Conservation (phyloP, 768 basidiomycete species). For the Russula abietina region DNA sequence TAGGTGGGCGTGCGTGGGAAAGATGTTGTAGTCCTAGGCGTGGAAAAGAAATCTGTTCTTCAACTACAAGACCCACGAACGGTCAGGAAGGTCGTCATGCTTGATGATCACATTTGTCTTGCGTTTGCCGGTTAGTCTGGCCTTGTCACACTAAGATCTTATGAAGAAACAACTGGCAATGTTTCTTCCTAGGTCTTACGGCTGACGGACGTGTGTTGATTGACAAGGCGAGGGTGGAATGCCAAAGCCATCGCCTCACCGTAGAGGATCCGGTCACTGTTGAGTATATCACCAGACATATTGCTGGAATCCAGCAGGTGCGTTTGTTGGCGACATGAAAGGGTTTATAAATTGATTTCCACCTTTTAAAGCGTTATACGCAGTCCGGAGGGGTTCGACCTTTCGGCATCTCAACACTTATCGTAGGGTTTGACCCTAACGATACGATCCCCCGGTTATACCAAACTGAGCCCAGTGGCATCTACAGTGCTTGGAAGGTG, state of each 20-base stretch:
- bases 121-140: conserved; percentile 86
- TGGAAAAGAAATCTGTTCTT: conserved; percentile 97
- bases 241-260: conserved; percentile 92
- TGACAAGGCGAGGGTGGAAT: conserved; percentile 96
- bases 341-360: background rate
- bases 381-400: conserved; percentile 98
- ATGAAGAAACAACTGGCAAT: conserved; percentile 14
- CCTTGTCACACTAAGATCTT: background rate
- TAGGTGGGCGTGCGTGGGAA: conserved; percentile 95
- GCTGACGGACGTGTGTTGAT: conserved; percentile 97
- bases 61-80: conserved; percentile 98
- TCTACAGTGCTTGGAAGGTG: conserved; percentile 98
- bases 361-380: conserved; percentile 71
- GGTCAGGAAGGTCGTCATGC: conserved; percentile 95
- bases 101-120: conserved; percentile 95
- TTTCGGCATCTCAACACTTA: conserved; percentile 95
- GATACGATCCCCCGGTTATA: conserved; percentile 85
- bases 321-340: conserved; percentile 20
- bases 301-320: conserved; percentile 99
- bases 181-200: conserved; percentile 64
- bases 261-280: conserved; percentile 98
- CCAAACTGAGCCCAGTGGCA: conserved; percentile 96
- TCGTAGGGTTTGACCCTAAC: conserved; percentile 95
- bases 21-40: conserved; percentile 92
- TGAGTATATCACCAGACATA: conserved; percentile 96